Base-by-base conservation (phyloP, 73 alveolate species). In the Symbiodinium pilosum region DNA sequence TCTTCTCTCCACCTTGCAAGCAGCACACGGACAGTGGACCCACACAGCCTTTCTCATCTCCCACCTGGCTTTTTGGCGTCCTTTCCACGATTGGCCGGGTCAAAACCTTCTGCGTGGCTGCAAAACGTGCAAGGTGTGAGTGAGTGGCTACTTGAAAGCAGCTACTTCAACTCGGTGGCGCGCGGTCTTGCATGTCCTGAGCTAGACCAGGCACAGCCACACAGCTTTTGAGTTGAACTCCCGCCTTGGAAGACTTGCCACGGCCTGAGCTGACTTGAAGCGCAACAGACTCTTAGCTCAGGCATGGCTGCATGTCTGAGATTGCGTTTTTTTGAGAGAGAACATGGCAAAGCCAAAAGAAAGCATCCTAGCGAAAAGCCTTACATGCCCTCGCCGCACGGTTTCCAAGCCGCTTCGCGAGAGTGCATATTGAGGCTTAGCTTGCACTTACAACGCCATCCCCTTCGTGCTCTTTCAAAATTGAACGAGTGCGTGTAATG, bases 1-100 rank as follows among this genome's bases (percentile, higher is more conserved):
- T 87, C 81, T 87, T 54, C 94, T 87, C 94, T 87, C 94, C 94
- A 28, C 94, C 94, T 87, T 34, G 36, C 38, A n/a, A 5, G 81
- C 38, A 32, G 38, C 41, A 64, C 30, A 38, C 36, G 41, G 41
- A 38, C 26, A n/a, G 4, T 43, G 38, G 2, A 4, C 6, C 20
- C 28, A 36, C 11, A 38, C 38, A 32, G 85, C 44, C n/a, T 40
- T 26, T 30, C 40, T 64, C 86, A 75, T 30, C 12, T 16, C 36
- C 9, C 36, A 28, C 81, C 81, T 26, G 81, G 39, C 30, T n/a
- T 64, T 28, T 64, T 64, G 81, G 81, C 81, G 30, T 64, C 81
- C 81, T 64, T 64, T 64, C 81, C 81, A 32, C 24, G 38, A 64
- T 34, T n/a, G n/a, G n/a, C n/a, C n/a, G n/a, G 30, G 34, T 34